phyloP scores from a whole-genome alignment of 768 basidiomycete genomes.

The Suillus occidentalis region DNA sequence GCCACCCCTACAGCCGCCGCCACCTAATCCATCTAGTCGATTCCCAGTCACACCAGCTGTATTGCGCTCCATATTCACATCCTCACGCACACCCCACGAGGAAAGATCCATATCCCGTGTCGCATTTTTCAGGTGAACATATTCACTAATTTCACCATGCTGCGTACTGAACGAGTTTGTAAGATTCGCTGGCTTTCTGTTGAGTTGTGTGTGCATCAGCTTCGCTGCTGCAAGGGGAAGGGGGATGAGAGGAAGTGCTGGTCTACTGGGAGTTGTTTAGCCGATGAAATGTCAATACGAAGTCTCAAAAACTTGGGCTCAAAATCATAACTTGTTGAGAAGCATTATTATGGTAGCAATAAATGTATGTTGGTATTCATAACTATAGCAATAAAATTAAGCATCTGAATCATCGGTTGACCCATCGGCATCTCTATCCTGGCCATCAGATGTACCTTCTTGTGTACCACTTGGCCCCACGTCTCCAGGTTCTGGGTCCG shows the following conservation, averaged over 20 bases:
- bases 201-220: conserved; percentile 82
- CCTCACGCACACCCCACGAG: conserved; percentile 77
- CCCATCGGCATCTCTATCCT: conserved; percentile 18
- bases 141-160: conserved; percentile 4
- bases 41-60: conserved; percentile 85
- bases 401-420: conserved; percentile 21
- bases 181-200: conserved; percentile 79
- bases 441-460: conserved; percentile 11
- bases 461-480: conserved; percentile 36
- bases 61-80: conserved; percentile 81
- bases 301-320: neutral
- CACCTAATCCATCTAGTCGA: conserved; percentile 51
- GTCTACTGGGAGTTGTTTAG: conserved; percentile 64
- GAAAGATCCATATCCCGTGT: conserved; percentile 82
- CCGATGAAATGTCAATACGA: neutral
- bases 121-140: conserved; percentile 76
- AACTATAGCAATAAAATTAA: conserved; percentile 5
- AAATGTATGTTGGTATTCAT: neutral
- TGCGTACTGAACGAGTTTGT: conserved; percentile 1
- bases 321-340: neutral
- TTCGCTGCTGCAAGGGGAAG: conserved; percentile 70
- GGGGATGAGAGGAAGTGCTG: conserved; percentile 64
- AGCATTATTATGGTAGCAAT: conserved; percentile 1
- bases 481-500: conserved; percentile 14
- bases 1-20: conserved; percentile 37